phyloP scores from a whole-genome alignment of 2,329 filamentous ascomycete genomes.

The Aspergillus sergii region DNA sequence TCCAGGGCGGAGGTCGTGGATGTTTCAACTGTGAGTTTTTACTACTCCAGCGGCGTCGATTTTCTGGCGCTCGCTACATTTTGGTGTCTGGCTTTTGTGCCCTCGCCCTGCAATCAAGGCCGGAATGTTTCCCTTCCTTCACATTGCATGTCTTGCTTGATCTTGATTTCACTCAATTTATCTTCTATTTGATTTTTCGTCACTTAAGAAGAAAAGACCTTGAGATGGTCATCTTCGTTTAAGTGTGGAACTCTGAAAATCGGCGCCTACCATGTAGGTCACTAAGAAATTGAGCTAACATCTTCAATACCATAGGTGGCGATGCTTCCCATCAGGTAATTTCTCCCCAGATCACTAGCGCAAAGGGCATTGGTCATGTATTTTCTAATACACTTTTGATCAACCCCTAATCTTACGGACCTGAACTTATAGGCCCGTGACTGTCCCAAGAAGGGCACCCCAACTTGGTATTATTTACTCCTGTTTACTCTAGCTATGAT shows the following conservation, averaged over 20 bases:
- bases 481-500: neutral
- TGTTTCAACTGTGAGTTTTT: slow-evolving; percentile 61
- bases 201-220: neutral
- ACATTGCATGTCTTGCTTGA: neutral
- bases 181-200: neutral
- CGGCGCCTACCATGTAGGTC: neutral
- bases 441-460: slow-evolving; percentile 80
- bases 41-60: slow-evolving; percentile 5
- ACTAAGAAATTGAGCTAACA: slow-evolving; percentile 1
- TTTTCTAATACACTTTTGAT: neutral
- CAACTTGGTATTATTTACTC: slow-evolving; percentile 69
- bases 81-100: slow-evolving; percentile 7
- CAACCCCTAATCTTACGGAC: slow-evolving; percentile 22
- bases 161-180: neutral
- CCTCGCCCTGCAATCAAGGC: neutral
- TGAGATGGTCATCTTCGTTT: neutral
- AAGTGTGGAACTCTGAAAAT: neutral
- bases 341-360: slow-evolving; percentile 15
- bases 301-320: slow-evolving; percentile 58
- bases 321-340: slow-evolving; percentile 74
- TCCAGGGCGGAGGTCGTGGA: slow-evolving; percentile 52
- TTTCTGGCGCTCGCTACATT: slow-evolving; percentile 1
- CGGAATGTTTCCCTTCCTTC: neutral
- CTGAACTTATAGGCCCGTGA: slow-evolving; percentile 67
- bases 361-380: neutral